Conservation (phyloP, 169 alveolate genomes). For the Eimeria zaria region DNA sequence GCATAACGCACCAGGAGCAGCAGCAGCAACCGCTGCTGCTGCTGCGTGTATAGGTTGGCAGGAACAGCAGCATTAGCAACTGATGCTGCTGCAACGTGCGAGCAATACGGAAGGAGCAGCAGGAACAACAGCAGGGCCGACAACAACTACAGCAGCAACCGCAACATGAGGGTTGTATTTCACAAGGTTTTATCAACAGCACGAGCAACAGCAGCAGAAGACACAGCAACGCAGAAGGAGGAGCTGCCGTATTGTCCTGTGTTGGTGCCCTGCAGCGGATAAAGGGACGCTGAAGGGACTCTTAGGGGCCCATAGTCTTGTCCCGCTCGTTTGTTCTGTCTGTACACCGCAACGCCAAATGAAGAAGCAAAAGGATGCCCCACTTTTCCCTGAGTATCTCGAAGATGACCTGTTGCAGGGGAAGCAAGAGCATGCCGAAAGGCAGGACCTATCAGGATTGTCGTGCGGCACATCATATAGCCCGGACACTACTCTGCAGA, state of each 20-base stretch:
- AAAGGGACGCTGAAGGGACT: no score
- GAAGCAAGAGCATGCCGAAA: not conserved
- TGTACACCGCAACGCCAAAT: not conserved
- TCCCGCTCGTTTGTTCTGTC: not conserved
- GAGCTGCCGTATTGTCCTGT: no score
- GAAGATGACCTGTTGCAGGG: slow-evolving; percentile 20
- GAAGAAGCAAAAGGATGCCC: not conserved
- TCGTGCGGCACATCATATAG: slow-evolving; percentile 28
- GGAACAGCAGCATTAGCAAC: not conserved
- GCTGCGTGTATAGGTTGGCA: not conserved
- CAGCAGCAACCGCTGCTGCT: slow-evolving; percentile 4
- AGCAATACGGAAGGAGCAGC: not conserved
- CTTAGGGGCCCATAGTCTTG: not conserved
- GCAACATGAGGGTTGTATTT: not conserved
- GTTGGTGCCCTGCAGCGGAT: no score
- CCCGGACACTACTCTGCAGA: slow-evolving; percentile 27
- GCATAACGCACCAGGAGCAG: not conserved
- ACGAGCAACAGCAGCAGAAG: not conserved
- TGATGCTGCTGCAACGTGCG: no score
- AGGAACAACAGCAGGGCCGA: not conserved
- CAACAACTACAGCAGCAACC: not conserved
- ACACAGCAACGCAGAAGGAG: no score
- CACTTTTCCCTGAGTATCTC: slow-evolving; percentile 19
- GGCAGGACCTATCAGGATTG: slow-evolving; percentile 1
- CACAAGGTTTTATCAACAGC: not conserved